Evolutionary conservation across 108 stramenopile genomes (phyloP).

Genomic region (Conticribra weissflogii): DNA sequence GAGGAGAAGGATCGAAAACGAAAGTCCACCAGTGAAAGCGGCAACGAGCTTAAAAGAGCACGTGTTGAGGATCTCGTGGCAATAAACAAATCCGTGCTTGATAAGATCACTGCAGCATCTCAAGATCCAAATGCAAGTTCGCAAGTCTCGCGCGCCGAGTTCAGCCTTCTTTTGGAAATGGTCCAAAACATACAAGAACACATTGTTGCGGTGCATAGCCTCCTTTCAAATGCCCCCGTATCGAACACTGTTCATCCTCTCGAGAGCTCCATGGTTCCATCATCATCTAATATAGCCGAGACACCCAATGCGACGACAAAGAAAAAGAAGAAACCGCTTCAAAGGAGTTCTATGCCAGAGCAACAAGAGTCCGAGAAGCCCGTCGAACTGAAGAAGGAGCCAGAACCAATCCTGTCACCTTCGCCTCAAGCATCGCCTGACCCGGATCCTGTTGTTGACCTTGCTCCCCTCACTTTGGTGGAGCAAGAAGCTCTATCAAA

Average conservation of each 20-base stretch:
- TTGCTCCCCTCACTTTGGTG: constrained; percentile 62
- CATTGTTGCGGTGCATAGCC: constrained; percentile 67
- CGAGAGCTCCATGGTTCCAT: constrained; percentile 13
- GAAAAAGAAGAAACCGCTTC: constrained; percentile 57
- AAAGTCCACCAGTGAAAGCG: constrained; percentile 53
- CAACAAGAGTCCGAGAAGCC: constrained; percentile 37
- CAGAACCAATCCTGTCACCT: constrained; percentile 6
- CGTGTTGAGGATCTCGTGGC: constrained; percentile 61
- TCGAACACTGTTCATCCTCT: neutral
- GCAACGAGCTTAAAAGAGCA: constrained; percentile 56
- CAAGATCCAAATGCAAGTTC: constrained; percentile 31
- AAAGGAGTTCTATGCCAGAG: neutral
- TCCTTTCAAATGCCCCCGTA: constrained; percentile 41
- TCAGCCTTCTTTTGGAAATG: constrained; percentile 70
- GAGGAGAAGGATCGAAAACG: constrained; percentile 66
- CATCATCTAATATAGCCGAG: constrained; percentile 7
- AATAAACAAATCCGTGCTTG: constrained; percentile 58
- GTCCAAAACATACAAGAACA: constrained; percentile 74
- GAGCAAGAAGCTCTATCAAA: constrained; percentile 86
- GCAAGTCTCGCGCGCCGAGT: constrained; percentile 71
- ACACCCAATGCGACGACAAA: constrained; percentile 16
- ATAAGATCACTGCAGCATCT: constrained; percentile 63
- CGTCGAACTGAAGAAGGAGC: constrained; percentile 41
- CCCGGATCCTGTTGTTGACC: constrained; percentile 45
- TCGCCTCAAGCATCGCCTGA: constrained; percentile 25